Percentiles rank a stretch among this genome's conserved stretches.
Conservation (phyloP, 352 stramenopile species). For the Pythium aphanidermatum region DNA sequence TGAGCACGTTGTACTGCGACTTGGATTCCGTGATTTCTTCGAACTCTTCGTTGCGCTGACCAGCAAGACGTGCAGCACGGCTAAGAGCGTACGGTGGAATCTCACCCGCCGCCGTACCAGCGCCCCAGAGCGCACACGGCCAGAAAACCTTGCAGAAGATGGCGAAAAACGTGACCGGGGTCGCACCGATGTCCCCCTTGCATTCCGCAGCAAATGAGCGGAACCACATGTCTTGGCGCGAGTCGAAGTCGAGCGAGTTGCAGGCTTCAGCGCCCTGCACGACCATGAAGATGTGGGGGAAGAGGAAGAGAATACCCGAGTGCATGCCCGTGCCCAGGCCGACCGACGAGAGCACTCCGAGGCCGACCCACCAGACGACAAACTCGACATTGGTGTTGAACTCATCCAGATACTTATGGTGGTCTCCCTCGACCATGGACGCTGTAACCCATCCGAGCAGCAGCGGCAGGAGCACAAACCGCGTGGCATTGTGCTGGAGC, state of each 20-base stretch:
- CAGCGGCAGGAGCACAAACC: conserved; percentile 73
- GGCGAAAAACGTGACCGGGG: conserved; percentile 68
- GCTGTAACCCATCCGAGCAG: conserved; percentile 58
- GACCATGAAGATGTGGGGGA: conserved; percentile 94
- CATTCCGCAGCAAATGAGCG: conserved; percentile 73
- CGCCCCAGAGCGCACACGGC: conserved; percentile 89
- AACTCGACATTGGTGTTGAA: conserved; percentile 85
- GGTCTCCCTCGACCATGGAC: conserved; percentile 59
- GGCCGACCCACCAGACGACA: conserved; percentile 91
- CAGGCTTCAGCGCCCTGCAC: conserved; percentile 86
- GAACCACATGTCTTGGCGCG: conserved; percentile 88
- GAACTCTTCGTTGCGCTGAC: conserved; percentile 87
- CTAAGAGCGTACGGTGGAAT: conserved; percentile 93
- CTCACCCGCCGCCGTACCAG: conserved; percentile 90
- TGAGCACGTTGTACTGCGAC: conserved; percentile 86
- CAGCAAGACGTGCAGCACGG: conserved; percentile 74
- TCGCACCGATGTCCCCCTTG: conserved; percentile 27
- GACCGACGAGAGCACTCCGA: conserved; percentile 92
- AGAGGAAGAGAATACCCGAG: conserved; percentile 92
- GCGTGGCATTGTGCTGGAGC: conserved; percentile 58
- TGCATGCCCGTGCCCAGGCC: conserved; percentile 93
- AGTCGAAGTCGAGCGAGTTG: conserved; percentile 85
- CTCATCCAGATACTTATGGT: conserved; percentile 72
- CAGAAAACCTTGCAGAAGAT: conserved; percentile 91
- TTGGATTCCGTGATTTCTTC: conserved; percentile 80